These are phyloP conservation scores for Trichoderma aggressivum DNA, from an alignment of 2,329 filamentous ascomycete species.

Conservation along the genomic window DNA sequence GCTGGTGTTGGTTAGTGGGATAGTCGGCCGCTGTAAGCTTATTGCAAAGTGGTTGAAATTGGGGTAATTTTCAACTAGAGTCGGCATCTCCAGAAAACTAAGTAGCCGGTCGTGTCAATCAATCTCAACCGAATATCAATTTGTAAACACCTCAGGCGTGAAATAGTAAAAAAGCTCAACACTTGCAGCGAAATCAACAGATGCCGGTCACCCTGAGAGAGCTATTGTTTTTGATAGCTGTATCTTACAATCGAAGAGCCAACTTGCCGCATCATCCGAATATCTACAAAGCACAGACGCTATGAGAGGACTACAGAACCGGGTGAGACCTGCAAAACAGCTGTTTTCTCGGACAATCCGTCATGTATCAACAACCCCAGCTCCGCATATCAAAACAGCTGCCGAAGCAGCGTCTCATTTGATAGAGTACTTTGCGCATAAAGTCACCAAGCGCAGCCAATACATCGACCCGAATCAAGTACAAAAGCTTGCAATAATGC, in stretches of 20 bases:
- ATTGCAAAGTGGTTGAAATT: not conserved
- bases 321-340: not conserved
- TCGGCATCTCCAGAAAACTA: not conserved
- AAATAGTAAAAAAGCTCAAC: too few species aligned
- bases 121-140: not conserved
- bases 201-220: too few species aligned
- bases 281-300: too few species aligned
- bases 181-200: not conserved
- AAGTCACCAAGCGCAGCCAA: slow-evolving; percentile 39
- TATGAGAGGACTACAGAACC: not conserved
- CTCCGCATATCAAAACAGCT: slow-evolving; percentile 22
- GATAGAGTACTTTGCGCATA: slow-evolving; percentile 29
- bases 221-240: not conserved
- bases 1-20: not conserved
- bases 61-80: not conserved
- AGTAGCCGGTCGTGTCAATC: not conserved
- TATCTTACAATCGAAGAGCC: not conserved
- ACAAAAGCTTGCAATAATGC: slow-evolving; percentile 57
- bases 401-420: slow-evolving; percentile 33
- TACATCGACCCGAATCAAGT: slow-evolving; percentile 60
- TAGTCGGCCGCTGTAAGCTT: not conserved
- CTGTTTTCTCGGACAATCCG: not conserved
- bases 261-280: not conserved
- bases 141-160: fast-evolving
- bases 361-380: slow-evolving; percentile 13